Evolutionary conservation across 306 rosid species (phyloP), one percentile per base, ranked within the genome.

Genomic region (Chamaecrista fasciculata): DNA sequence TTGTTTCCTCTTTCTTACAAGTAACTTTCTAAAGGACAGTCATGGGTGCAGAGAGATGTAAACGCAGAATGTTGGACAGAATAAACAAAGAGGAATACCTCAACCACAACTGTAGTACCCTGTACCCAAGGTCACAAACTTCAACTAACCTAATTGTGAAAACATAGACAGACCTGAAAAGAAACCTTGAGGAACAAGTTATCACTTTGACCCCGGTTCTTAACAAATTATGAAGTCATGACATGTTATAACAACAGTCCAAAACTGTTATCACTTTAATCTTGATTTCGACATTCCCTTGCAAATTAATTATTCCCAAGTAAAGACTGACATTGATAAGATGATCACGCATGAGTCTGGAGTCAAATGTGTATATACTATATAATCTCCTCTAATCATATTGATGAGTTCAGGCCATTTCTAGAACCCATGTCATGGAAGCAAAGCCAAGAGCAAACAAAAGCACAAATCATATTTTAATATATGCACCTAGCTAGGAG

Each of bases 391-490:
- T n/a, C n/a, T n/a, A n/a, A n/a, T n/a, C n/a, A n/a, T n/a, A n/a
- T n/a, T n/a, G n/a, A n/a, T n/a, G n/a, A n/a, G n/a, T n/a, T n/a
- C n/a, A n/a, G n/a, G n/a, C n/a, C 46, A 40, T 40, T 9, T 1
- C 47, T 36, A 15, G 39, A 28, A 16, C 7, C 24, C 2, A 57
- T 21, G 43, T 31, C 43, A 57, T 40, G 9, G 43, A 31, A n/a
- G 43, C 11, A 16, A 25, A 53, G 55, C 62, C 50, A 51, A 67
- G 47, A 26, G 19, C 49, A 29, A 44, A 50, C 49, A 29, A 44
- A 50, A 8, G 42, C 50, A 23, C 52, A 72, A 23, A 57, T 59
- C 5, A 49, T 39, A 49, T 20, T 69, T 51, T 34, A 51, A 76
- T 15, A 20, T 25, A 42, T 29, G 64, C 68, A 39, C 24, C 31